Conservation (phyloP, 495 filamentous ascomycete genomes). For the Xylaria cubensis region DNA sequence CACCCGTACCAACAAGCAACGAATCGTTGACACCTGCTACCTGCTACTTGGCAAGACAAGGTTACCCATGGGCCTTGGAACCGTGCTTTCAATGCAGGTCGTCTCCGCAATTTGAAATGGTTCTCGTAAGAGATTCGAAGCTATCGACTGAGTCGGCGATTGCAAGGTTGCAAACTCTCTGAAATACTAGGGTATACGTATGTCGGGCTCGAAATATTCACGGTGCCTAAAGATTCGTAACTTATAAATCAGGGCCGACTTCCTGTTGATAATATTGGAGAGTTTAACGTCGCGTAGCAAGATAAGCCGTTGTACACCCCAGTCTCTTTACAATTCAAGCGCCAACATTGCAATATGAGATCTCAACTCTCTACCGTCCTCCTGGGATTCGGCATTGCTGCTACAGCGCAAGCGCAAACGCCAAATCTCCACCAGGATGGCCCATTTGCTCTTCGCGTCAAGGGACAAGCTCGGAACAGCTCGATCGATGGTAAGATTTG, state of each 20-base stretch:
- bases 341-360: neutral
- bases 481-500: constrained; percentile 10
- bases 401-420: neutral
- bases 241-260: neutral
- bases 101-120: constrained; percentile 3
- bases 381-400: constrained; percentile 9
- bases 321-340: neutral
- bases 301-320: neutral
- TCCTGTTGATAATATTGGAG: neutral
- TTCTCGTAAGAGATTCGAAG: neutral
- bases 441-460: constrained; percentile 3
- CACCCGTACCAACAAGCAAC: neutral
- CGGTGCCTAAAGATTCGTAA: no score
- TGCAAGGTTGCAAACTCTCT: neutral
- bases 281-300: neutral
- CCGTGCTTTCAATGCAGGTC: neutral
- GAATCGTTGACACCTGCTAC: neutral
- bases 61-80: neutral
- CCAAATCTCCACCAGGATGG: neutral
- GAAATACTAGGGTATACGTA: constrained; percentile 2
- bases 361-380: constrained; percentile 2
- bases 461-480: constrained; percentile 3
- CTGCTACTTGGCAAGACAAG: neutral
- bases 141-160: neutral
- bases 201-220: neutral